Evolutionary conservation across 2,329 filamentous ascomycete genomes (phyloP), one percentile per base, ranked within the genome.

Genomic region (Calonectria hongkongensis): DNA sequence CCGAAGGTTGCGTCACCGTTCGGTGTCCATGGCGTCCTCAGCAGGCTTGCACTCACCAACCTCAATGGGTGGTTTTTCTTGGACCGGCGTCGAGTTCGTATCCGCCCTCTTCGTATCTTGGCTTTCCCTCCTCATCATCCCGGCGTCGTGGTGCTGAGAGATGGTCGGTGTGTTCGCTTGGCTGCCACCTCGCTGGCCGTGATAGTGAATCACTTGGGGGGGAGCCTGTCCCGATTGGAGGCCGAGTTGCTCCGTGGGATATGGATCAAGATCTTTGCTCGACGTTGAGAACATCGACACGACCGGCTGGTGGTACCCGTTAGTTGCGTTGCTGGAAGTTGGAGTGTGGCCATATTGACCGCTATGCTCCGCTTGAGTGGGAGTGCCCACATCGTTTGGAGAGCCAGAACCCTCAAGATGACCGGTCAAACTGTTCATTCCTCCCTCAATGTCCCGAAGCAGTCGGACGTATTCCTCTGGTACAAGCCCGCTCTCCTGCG

Each of bases 381-480:
- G 91, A 9, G 90, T 92, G 71, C 90, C 88, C 72, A 86, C 86
- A 79, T 93, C 87, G 76, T 89, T 89, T 67, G 89, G 90, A 68
- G 85, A 85, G 72, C 84, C 87, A 74, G 85, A 86, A 51, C 85
- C 88, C 62, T 91, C 91, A 12, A 90, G 80, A 67, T 92, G 89
- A 30, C 91, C 92, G 30, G 90, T 92, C 74, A 95, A 83, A 80
- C 93, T 94, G 73, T 90, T 94, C 87, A 96, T 92, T 41, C 95
- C 96, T 25, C 96, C 96, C 83, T 98, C 95, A 68, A 98, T 98
- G 80, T 98, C 95, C 60, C 95, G 92, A 73, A 99, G 89, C 56
- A 99, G 87, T 18, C 97, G 92, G 50, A 99, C 97, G 82, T 98
- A 99, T 84, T 97, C 96, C 84, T 99, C 97, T 0, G 97, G 97